These are phyloP conservation scores for Ascosphaera aggregata DNA, from an alignment of 2,329 filamentous ascomycete genomes.

Conservation along the genomic window DNA sequence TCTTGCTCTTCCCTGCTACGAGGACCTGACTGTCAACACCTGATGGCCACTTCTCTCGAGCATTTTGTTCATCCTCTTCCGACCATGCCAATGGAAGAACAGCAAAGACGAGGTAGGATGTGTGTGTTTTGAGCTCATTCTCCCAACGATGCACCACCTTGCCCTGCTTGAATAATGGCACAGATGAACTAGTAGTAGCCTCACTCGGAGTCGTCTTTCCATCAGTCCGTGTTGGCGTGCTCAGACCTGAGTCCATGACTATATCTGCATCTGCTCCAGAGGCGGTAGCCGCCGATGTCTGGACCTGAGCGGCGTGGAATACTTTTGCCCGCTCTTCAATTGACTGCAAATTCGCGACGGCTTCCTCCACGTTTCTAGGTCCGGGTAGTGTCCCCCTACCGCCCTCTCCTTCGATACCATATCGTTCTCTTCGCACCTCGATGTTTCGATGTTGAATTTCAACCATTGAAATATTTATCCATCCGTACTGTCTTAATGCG, in stretches of 20 bases:
- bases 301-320: conserved; percentile 28
- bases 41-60: conserved; percentile 40
- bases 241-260: conserved; percentile 3
- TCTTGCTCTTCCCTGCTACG: conserved; percentile 14
- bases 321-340: conserved; percentile 47
- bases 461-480: conserved; percentile 85
- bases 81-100: conserved; percentile 71
- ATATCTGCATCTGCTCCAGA: conserved; percentile 7
- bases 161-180: conserved; percentile 48
- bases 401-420: conserved; percentile 48
- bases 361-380: conserved; percentile 50
- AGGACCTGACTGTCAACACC: conserved; percentile 7
- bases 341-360: conserved; percentile 45
- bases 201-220: conserved; percentile 3
- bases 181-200: conserved; percentile 4
- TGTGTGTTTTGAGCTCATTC: conserved; percentile 81
- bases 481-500: conserved; percentile 55
- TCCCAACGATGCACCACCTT: conserved; percentile 60
- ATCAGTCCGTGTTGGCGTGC: conserved; percentile 6
- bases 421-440: conserved; percentile 58
- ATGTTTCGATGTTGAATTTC: conserved; percentile 62
- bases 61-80: conserved; percentile 52
- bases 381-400: conserved; percentile 44
- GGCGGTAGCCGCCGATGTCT: conserved; percentile 6
- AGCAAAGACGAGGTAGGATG: conserved; percentile 90